Base-by-base conservation (phyloP, 2,329 filamentous ascomycete genomes). In the Xylariaceae sp. region DNA sequence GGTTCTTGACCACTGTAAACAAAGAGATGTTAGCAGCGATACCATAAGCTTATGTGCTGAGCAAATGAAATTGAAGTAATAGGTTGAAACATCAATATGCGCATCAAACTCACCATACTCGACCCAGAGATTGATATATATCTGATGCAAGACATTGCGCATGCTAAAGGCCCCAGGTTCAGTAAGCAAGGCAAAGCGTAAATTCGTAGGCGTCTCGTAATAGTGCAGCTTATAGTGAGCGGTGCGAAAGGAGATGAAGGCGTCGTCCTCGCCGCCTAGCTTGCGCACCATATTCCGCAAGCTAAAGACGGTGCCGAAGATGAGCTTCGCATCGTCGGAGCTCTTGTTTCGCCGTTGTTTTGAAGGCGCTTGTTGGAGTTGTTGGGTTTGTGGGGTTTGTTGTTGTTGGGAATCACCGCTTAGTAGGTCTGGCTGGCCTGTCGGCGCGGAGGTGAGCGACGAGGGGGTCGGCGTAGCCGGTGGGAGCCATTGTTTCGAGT, bases 141-240 rank as follows among this genome's bases (percentile, higher is more conserved):
- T 96, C 79, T 99, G 94, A 70, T 99, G 91, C 67, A 99, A 74
- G 27, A 95, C 92, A 65, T 95, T 90, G 44, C 91, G 84, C 84
- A 99, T 92, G 72, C 91, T 96, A 62, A 88, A 82, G 55, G 89
- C 88, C 62, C 84, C 87, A 39, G 88, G 89, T 73, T 97, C 94
- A 29, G 94, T 97, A 68, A 97, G 79, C 86, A 99, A 89, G 68
- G 96, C 91, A 69, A 97, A 95, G 69, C 96, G 95, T 72, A 95
- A 85, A 71, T 89, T 95, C 50, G 91, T 94, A 1, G 91, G 91
- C 9, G 94, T 97, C 78, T 99, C 94, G 79, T 96, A 99, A 77
- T 95, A 99, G 75, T 99, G 94, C 65, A 99, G 82, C 75, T 96
- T 96, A 80, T 99, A 99, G 73, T 96, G 88, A 63, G 81, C 88